phyloP scores from a whole-genome alignment of 495 filamentous ascomycete genomes.

The Trichoderma erinaceum region DNA sequence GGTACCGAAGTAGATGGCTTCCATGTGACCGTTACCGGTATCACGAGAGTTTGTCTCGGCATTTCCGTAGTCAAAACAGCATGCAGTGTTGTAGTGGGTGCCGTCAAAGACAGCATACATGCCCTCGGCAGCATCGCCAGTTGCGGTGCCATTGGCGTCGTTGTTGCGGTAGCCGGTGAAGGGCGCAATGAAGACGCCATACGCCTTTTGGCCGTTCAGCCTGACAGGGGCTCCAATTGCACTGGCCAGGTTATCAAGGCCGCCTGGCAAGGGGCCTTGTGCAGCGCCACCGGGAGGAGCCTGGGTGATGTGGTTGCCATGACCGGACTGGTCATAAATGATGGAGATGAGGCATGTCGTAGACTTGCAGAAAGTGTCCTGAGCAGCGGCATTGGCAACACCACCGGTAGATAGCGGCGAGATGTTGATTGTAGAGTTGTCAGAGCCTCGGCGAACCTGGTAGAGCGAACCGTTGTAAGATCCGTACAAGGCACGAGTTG shows the following conservation, averaged over 20 bases:
- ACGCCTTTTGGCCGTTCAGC: conserved; percentile 52
- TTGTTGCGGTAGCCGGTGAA: conserved; percentile 53
- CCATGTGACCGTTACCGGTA: conserved; percentile 55
- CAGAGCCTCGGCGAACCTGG: conserved; percentile 50
- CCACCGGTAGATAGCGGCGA: conserved; percentile 41
- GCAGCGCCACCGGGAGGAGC: conserved; percentile 47
- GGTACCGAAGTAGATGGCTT: conserved; percentile 54
- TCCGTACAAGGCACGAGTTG: conserved; percentile 51
- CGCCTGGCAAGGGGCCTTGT: conserved; percentile 43
- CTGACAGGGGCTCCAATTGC: conserved; percentile 52
- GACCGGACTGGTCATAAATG: conserved; percentile 56
- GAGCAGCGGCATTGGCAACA: conserved; percentile 50
- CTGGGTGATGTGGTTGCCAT: conserved; percentile 51
- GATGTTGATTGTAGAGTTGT: conserved; percentile 43
- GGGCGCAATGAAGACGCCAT: conserved; percentile 52
- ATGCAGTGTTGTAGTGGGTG: conserved; percentile 51
- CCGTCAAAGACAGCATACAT: conserved; percentile 57
- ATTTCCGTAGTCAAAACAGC: conserved; percentile 60
- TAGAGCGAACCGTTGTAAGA: conserved; percentile 47
- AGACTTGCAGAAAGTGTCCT: conserved; percentile 50
- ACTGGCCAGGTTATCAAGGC: conserved; percentile 50
- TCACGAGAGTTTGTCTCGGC: conserved; percentile 49
- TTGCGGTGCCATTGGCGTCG: conserved; percentile 42
- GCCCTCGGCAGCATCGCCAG: conserved; percentile 46
- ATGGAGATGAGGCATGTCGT: conserved; percentile 54